phyloP scores from a whole-genome alignment of 208 protist species.

The Leishmania turanica region DNA sequence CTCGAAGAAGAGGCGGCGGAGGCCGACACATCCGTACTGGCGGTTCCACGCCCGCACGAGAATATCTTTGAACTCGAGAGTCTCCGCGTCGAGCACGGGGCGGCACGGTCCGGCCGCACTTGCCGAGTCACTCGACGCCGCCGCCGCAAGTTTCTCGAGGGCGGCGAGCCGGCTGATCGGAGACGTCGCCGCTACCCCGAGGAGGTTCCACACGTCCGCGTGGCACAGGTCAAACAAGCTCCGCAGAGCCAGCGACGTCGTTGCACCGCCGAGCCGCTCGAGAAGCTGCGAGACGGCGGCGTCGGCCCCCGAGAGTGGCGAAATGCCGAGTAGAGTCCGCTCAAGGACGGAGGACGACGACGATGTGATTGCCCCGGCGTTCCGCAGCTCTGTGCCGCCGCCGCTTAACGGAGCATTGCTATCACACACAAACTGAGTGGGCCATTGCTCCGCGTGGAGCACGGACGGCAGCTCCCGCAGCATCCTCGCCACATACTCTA shows the following conservation, averaged over 20 bases:
- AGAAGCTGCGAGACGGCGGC: background rate
- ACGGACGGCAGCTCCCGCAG: conserved; percentile 23
- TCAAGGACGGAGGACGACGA: background rate
- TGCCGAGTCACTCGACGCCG: background rate
- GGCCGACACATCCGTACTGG: conserved; percentile 39
- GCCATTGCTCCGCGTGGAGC: conserved; percentile 45
- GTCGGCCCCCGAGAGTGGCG: background rate
- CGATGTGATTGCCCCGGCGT: background rate
- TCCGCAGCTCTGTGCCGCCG: background rate
- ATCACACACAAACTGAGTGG: conserved; percentile 38
- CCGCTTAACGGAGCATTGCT: background rate
- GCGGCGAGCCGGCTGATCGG: conserved; percentile 31
- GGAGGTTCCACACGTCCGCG: conserved; percentile 23
- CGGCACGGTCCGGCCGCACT: conserved; percentile 4
- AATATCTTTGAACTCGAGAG: conserved; percentile 34
- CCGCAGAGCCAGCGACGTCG: conserved; percentile 28
- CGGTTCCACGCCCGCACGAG: conserved; percentile 49
- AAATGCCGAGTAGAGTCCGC: background rate
- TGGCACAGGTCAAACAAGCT: conserved; percentile 17
- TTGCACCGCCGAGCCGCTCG: conserved; percentile 21
- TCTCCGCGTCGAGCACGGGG: conserved; percentile 17
- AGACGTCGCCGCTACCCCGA: conserved; percentile 22
- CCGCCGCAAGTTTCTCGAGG: conserved; percentile 18
- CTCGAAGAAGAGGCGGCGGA: conserved; percentile 64
- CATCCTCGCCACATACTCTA: conserved; percentile 36